Evolutionary conservation across 768 basidiomycete species (phyloP).

Genomic region (Obba rivulosa): DNA sequence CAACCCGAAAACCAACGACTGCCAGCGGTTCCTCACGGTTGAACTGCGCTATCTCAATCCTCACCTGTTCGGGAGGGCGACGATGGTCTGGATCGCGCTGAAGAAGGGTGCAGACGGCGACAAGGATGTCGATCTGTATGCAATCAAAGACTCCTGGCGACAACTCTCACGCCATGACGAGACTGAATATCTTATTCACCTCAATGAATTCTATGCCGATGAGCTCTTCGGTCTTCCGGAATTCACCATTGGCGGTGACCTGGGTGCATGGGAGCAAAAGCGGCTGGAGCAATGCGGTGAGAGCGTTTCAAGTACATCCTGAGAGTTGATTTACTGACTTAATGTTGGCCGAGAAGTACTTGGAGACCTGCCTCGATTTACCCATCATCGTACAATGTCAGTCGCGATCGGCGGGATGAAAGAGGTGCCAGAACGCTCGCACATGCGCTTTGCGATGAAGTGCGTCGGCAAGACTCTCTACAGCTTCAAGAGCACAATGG

Average conservation of each 20-base stretch:
- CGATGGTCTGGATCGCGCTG: neutral
- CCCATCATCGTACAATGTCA: neutral
- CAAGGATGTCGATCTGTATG: neutral
- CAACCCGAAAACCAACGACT: neutral
- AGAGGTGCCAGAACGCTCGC: constrained; percentile 3
- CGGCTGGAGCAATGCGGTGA: too few relatives aligned
- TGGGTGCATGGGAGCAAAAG: neutral
- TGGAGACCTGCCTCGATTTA: neutral
- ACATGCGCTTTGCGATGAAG: constrained; percentile 7
- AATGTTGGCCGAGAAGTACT: too few relatives aligned
- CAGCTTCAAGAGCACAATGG: constrained; percentile 3
- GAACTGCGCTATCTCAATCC: neutral
- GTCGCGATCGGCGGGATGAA: neutral
- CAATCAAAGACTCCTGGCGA: neutral
- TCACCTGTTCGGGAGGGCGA: neutral
- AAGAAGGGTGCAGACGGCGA: neutral
- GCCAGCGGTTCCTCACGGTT: neutral
- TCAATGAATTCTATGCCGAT: neutral
- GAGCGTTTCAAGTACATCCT: too few relatives aligned
- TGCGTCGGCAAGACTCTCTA: constrained; percentile 4
- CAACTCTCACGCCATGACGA: neutral
- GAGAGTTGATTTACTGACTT: too few relatives aligned
- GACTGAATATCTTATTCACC: neutral
- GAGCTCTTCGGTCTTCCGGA: neutral
- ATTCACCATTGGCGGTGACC: constrained; percentile 1